Evolutionary conservation across 495 filamentous ascomycete species (phyloP).

Genomic region (Arthonia radiata): DNA sequence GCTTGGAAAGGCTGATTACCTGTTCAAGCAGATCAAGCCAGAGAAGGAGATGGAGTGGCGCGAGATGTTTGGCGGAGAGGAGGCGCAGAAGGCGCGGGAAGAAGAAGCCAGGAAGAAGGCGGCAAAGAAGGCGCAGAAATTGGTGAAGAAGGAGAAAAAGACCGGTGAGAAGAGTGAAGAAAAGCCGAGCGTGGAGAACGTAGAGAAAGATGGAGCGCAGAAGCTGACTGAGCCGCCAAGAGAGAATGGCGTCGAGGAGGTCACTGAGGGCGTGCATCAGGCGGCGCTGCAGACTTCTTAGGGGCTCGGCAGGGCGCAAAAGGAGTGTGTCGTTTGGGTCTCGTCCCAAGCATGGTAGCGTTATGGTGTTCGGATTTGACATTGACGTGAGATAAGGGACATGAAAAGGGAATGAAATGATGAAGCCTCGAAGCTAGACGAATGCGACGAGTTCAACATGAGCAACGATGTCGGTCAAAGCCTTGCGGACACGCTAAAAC

Average conservation of each 20-base stretch:
- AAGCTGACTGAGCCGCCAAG: constrained; percentile 11
- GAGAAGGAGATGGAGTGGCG: constrained; percentile 70
- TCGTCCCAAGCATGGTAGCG: too few relatives aligned
- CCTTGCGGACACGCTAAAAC: too few relatives aligned
- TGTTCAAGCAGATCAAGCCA: constrained; percentile 65
- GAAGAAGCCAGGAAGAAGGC: constrained; percentile 31
- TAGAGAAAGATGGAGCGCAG: too few relatives aligned
- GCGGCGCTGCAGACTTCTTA: constrained; percentile 13
- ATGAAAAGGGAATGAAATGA: too few relatives aligned
- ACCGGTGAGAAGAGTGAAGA: constrained; percentile 22
- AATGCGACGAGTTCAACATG: too few relatives aligned
- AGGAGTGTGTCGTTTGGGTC: too few relatives aligned
- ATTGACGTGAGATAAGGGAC: too few relatives aligned
- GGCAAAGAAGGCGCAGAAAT: constrained; percentile 29
- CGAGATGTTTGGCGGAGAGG: constrained; percentile 50
- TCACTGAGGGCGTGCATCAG: constrained; percentile 17
- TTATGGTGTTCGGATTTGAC: too few relatives aligned
- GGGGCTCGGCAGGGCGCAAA: not conserved
- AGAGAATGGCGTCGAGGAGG: constrained; percentile 14
- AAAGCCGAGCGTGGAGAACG: too few relatives aligned
- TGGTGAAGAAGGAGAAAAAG: constrained; percentile 34
- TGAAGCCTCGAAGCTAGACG: too few relatives aligned
- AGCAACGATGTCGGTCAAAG: too few relatives aligned
- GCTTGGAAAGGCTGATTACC: constrained; percentile 55
- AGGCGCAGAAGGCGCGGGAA: constrained; percentile 33